Evolutionary conservation across 139 green algal species (phyloP).

Genomic region (Picocystis salinarum): DNA sequence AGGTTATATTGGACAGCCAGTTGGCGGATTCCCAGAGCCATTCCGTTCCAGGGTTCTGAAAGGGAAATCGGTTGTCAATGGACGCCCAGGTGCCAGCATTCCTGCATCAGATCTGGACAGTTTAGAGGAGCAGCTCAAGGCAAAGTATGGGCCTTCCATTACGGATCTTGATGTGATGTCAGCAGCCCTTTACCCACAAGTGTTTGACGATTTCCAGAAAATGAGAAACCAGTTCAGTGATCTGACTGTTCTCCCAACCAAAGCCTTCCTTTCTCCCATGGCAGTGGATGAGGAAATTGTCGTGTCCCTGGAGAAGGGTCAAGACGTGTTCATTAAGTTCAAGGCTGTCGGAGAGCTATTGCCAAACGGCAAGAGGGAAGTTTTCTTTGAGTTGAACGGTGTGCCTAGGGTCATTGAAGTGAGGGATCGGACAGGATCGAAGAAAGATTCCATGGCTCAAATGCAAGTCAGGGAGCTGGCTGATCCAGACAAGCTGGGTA

Average conservation of each 20-base stretch:
- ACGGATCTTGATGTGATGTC: slow-evolving; percentile 47
- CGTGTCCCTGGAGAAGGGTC: slow-evolving; percentile 13
- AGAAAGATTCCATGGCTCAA: slow-evolving; percentile 1
- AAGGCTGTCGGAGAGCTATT: slow-evolving; percentile 63
- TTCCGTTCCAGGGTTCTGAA: slow-evolving; percentile 50
- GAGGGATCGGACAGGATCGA: slow-evolving; percentile 16
- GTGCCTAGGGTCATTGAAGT: slow-evolving; percentile 75
- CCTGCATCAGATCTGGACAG: slow-evolving; percentile 34
- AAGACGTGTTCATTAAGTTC: slow-evolving; percentile 34
- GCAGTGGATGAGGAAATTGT: slow-evolving; percentile 74
- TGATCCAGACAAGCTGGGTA: slow-evolving; percentile 24
- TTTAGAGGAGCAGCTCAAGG: slow-evolving; percentile 25
- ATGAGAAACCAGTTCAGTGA: slow-evolving; percentile 35
- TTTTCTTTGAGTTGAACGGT: slow-evolving; percentile 86
- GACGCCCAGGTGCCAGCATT: slow-evolving; percentile 47
- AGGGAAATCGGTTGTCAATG: slow-evolving; percentile 35
- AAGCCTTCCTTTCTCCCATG: slow-evolving; percentile 62
- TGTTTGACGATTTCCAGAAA: slow-evolving; percentile 21
- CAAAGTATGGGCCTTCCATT: slow-evolving; percentile 46
- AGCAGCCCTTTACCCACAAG: slow-evolving; percentile 69
- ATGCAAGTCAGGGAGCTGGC: slow-evolving; percentile 26
- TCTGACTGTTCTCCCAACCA: slow-evolving; percentile 59
- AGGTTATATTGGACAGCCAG: slow-evolving; percentile 47
- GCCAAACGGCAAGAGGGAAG: slow-evolving; percentile 46
- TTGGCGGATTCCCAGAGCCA: slow-evolving; percentile 69